Evolutionary conservation across 108 stramenopile species (phyloP).

Genomic region (Aureococcus anophagefferens): DNA sequence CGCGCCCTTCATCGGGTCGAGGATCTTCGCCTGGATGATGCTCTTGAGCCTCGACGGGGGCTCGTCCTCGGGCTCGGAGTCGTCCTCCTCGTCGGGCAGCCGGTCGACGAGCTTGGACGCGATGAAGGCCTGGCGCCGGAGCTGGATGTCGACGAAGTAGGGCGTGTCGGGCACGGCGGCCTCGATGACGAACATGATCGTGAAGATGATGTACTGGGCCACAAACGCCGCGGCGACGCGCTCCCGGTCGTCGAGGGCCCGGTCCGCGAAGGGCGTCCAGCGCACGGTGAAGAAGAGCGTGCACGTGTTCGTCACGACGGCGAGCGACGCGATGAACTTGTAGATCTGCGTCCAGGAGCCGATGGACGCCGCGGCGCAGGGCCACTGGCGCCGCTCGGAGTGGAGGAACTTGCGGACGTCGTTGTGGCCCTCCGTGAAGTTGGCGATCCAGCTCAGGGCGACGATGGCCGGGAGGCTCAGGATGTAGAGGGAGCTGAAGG

Average conservation of each 20-base stretch:
- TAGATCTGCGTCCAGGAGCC: constrained; percentile 1
- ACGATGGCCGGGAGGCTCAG: neutral
- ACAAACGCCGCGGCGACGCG: neutral
- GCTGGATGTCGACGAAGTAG: neutral
- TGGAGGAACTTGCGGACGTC: no score
- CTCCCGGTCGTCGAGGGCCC: no score
- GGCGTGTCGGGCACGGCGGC: constrained; percentile 2
- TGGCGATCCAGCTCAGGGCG: neutral
- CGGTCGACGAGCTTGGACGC: neutral
- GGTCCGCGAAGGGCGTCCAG: no score
- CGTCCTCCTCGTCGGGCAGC: no score
- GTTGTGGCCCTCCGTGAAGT: neutral
- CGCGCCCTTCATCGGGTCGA: no score
- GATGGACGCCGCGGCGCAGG: neutral
- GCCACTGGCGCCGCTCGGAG: neutral
- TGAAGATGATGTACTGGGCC: neutral
- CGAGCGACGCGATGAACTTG: neutral
- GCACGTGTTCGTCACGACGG: constrained; percentile 1
- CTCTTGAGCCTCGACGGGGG: no score
- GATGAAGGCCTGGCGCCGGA: neutral
- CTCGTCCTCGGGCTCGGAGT: no score
- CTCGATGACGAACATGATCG: neutral
- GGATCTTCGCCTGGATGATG: no score
- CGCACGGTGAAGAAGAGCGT: neutral
- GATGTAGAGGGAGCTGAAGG: neutral